A percentile compares a stretch with the other conserved stretches of the same genome.
Evolutionary conservation across 1,139 yeast species (phyloP).

Genomic region (Wickerhamiella pararugosa): DNA sequence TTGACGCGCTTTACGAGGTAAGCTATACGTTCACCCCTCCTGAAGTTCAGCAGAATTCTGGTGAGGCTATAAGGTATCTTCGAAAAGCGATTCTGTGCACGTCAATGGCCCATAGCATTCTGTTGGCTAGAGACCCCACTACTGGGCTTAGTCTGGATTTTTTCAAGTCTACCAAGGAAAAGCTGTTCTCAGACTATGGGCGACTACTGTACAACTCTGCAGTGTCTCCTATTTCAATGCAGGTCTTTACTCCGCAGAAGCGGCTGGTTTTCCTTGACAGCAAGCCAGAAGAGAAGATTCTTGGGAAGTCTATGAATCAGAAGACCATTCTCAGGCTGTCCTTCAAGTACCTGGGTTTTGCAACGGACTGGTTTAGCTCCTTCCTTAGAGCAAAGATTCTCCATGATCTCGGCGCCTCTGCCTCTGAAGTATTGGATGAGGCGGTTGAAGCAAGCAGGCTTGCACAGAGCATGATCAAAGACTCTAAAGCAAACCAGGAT

Average conservation of each 20-base stretch:
- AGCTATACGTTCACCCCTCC: conserved; percentile 74
- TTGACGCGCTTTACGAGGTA: conserved; percentile 68
- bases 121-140: conserved; percentile 9
- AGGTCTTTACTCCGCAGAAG: conserved; percentile 20
- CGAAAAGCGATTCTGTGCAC: conserved; percentile 60
- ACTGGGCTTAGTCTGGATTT: conserved; percentile 6
- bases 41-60: conserved; percentile 37
- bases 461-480: conserved; percentile 5
- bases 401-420: conserved; percentile 28
- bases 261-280: conserved; percentile 20
- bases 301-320: conserved; percentile 13
- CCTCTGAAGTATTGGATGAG: conserved; percentile 17
- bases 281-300: conserved; percentile 16
- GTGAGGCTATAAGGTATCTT: conserved; percentile 31
- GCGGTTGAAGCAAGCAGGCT: conserved; percentile 15
- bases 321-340: conserved; percentile 18
- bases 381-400: conserved; percentile 49
- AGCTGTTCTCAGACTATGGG: conserved; percentile 44
- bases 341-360: conserved; percentile 17
- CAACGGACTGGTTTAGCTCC: conserved; percentile 46
- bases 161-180: conserved; percentile 13
- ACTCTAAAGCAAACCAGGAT: conserved; percentile 7
- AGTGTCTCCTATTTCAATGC: conserved; percentile 44
- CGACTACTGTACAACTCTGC: conserved; percentile 46
- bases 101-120: conserved; percentile 53